Evolutionary conservation across 208 protist genomes (phyloP).

Genomic region (Leishmania aethiopica): DNA sequence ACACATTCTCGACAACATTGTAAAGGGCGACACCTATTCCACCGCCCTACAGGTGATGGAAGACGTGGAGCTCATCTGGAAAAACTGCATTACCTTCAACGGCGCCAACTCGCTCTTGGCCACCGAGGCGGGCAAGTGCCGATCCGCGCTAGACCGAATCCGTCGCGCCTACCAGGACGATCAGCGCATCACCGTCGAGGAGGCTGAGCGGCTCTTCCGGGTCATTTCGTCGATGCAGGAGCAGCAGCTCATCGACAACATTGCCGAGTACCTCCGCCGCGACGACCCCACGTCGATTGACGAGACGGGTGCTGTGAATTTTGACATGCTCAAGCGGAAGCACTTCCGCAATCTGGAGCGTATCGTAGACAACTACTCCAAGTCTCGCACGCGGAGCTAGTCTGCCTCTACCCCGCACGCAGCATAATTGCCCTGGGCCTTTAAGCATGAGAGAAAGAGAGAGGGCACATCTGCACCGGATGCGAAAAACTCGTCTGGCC

Average conservation of each 20-base stretch:
- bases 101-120: slow-evolving; percentile 52
- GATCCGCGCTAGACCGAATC: slow-evolving; percentile 40
- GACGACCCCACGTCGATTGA: slow-evolving; percentile 55
- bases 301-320: slow-evolving; percentile 48
- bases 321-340: slow-evolving; percentile 53
- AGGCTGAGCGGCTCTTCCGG: slow-evolving; percentile 54
- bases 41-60: slow-evolving; percentile 51
- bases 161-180: slow-evolving; percentile 48
- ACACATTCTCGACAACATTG: slow-evolving; percentile 68
- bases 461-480: background rate
- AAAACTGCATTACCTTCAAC: slow-evolving; percentile 76
- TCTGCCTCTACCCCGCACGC: background rate
- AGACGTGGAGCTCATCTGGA: slow-evolving; percentile 80
- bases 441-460: background rate
- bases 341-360: slow-evolving; percentile 57
- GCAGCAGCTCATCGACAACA: slow-evolving; percentile 34
- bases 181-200: slow-evolving; percentile 42
- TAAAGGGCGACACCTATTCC: slow-evolving; percentile 47
- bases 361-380: slow-evolving; percentile 55
- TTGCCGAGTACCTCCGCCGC: slow-evolving; percentile 52
- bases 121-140: slow-evolving; percentile 51
- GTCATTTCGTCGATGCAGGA: slow-evolving; percentile 41
- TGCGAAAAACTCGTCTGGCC: background rate
- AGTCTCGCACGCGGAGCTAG: slow-evolving; percentile 27
- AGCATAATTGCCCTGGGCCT: background rate